A percentile compares a stretch with the other conserved stretches of the same genome.
phyloP scores from a whole-genome alignment of 768 basidiomycete genomes.

The Mycena haematopus region DNA sequence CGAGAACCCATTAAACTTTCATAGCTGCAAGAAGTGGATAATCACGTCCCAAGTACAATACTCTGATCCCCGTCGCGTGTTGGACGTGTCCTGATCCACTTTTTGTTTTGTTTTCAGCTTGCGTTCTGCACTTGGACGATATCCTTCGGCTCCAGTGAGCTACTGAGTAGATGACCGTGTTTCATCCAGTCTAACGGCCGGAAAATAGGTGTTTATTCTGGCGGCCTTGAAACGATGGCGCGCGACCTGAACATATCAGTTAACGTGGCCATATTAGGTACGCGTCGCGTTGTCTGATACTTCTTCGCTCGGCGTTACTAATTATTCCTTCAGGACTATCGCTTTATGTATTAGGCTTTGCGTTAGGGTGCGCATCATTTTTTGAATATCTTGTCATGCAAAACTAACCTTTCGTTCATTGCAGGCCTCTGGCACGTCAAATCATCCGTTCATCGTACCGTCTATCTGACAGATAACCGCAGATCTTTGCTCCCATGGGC shows the following conservation, averaged over 20 bases:
- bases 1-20: constrained; percentile 66
- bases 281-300: background rate
- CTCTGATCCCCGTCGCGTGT: constrained; percentile 1
- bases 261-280: constrained; percentile 60
- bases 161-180: background rate
- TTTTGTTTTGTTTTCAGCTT: constrained; percentile 39
- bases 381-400: background rate
- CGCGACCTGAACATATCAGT: constrained; percentile 55
- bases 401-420: background rate
- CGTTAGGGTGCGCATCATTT: constrained; percentile 50
- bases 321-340: constrained; percentile 43
- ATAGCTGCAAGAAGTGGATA: constrained; percentile 52
- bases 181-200: constrained; percentile 1
- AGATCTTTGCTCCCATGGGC: constrained; percentile 62
- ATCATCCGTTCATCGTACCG: background rate
- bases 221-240: constrained; percentile 53
- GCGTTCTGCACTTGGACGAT: constrained; percentile 62
- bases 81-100: constrained; percentile 3
- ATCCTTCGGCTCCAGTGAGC: constrained; percentile 62
- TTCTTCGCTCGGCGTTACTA: background rate
- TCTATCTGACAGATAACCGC: constrained; percentile 44
- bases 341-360: constrained; percentile 69
- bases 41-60: constrained; percentile 57
- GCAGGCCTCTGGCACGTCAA: constrained; percentile 17
- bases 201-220: constrained; percentile 47